Conservation (phyloP, 257 asterid species). For the Jasminum sambac region DNA sequence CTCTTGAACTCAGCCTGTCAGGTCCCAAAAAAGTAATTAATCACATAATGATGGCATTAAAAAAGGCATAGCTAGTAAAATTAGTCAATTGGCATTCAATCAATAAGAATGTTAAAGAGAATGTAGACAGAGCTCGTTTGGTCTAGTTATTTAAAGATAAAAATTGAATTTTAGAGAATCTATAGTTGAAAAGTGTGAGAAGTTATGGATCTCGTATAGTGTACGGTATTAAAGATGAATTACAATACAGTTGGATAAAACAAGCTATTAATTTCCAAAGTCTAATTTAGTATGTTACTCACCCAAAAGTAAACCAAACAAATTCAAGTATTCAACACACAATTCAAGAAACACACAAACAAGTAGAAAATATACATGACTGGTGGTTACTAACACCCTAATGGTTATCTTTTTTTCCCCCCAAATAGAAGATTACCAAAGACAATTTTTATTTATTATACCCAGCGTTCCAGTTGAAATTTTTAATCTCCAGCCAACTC, state of each 20-base stretch:
- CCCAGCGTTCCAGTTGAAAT: not conserved
- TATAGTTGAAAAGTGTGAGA: too few species aligned
- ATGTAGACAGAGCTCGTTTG: not conserved
- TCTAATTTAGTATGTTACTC: not conserved
- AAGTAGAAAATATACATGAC: not conserved
- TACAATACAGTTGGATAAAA: too few species aligned
- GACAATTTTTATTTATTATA: not conserved
- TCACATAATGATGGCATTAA: slow-evolving; percentile 6
- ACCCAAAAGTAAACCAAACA: not conserved
- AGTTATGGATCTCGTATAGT: too few species aligned
- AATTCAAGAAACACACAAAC: slow-evolving; percentile 18
- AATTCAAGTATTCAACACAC: not conserved
- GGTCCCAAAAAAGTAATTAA: slow-evolving; percentile 20
- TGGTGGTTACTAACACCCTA: not conserved
- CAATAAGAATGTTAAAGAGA: not conserved
- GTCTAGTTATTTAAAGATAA: too few species aligned
- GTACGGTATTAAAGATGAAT: too few species aligned
- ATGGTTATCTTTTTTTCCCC: not conserved
- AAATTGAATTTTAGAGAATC: too few species aligned
- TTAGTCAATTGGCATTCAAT: not conserved
- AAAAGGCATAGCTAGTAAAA: not conserved
- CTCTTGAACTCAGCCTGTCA: slow-evolving; percentile 89
- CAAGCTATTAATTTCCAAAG: too few species aligned
- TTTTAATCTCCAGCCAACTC: not conserved
- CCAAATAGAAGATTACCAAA: not conserved